A percentile compares a stretch with the other conserved stretches of the same genome.
phyloP scores from a whole-genome alignment of 495 filamentous ascomycete species.

The Hypoxylon trugodes region DNA sequence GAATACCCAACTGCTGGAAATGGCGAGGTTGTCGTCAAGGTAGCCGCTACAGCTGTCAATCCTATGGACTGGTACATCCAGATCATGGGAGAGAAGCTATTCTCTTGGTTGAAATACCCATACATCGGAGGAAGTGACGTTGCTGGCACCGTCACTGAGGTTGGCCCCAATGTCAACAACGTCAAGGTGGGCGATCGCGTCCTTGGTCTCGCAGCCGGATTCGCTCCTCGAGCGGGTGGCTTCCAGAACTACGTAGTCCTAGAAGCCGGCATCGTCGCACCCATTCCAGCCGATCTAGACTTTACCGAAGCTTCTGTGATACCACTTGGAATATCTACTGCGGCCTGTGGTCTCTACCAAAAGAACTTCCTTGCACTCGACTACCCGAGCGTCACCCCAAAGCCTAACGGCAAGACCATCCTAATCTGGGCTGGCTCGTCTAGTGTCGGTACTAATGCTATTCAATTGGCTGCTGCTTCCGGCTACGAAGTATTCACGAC shows the following conservation, averaged over 20 bases:
- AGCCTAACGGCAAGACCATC: conserved; percentile 46
- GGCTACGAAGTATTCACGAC: conserved; percentile 69
- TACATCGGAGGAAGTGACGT: conserved; percentile 60
- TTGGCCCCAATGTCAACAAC: conserved; percentile 53
- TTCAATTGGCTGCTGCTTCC: conserved; percentile 67
- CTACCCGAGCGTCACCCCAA: conserved; percentile 34
- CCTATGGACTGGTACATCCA: conserved; percentile 55
- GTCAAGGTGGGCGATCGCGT: conserved; percentile 61
- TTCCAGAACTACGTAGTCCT: conserved; percentile 52
- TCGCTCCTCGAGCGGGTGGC: conserved; percentile 35
- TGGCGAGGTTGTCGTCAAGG: conserved; percentile 43
- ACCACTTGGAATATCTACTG: conserved; percentile 58
- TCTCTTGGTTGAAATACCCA: conserved; percentile 50
- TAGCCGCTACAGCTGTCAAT: conserved; percentile 48
- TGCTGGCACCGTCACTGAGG: conserved; percentile 59
- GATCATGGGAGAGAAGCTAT: conserved; percentile 24
- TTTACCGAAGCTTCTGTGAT: conserved; percentile 56
- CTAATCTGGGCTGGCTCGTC: conserved; percentile 68
- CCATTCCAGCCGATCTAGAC: conserved; percentile 51
- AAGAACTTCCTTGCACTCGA: conserved; percentile 48
- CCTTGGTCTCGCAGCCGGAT: conserved; percentile 34
- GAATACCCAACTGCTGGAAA: conserved; percentile 29
- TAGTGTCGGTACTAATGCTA: conserved; percentile 67
- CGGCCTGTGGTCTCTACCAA: conserved; percentile 55
- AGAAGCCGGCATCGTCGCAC: conserved; percentile 23